phyloP scores from a whole-genome alignment of 2,329 filamentous ascomycete genomes.

The Macrophomina phaseolina region DNA sequence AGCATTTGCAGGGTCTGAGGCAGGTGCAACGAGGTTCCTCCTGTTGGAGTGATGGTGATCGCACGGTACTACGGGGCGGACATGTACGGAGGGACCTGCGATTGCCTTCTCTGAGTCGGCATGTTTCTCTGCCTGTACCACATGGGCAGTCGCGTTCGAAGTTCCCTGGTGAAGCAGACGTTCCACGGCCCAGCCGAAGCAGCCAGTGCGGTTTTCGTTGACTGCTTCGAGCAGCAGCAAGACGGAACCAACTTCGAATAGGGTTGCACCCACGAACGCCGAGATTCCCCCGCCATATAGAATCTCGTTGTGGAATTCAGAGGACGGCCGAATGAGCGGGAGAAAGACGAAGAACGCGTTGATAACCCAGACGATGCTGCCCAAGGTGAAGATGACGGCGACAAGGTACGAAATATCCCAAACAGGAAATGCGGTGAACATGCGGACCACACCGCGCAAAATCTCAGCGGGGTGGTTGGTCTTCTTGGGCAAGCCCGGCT shows the following conservation, averaged over 20 bases:
- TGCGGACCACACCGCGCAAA: slow-evolving; percentile 51
- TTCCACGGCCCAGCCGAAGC: slow-evolving; percentile 73
- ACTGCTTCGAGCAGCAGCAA: slow-evolving; percentile 70
- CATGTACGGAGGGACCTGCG: slow-evolving; percentile 18
- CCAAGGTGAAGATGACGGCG: slow-evolving; percentile 60
- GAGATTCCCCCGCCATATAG: slow-evolving; percentile 64
- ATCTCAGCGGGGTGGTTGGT: slow-evolving; percentile 41
- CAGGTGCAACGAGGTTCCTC: slow-evolving; percentile 37
- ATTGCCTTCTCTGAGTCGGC: slow-evolving; percentile 30
- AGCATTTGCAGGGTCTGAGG: neutral
- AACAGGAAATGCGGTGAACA: slow-evolving; percentile 58
- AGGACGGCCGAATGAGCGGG: slow-evolving; percentile 59
- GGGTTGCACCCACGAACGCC: slow-evolving; percentile 69
- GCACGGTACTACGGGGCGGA: slow-evolving; percentile 31
- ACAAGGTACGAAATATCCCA: slow-evolving; percentile 65
- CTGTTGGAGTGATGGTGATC: slow-evolving; percentile 46
- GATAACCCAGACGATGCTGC: slow-evolving; percentile 51
- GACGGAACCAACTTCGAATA: slow-evolving; percentile 69
- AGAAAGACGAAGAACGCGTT: slow-evolving; percentile 71
- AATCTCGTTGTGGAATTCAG: slow-evolving; percentile 61
- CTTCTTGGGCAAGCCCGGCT: slow-evolving; percentile 36
- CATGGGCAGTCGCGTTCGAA: slow-evolving; percentile 20
- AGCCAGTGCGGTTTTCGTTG: slow-evolving; percentile 69
- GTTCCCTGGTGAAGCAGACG: slow-evolving; percentile 35
- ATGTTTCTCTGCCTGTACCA: slow-evolving; percentile 27